Evolutionary conservation across 1,284 basidiomycete species (phyloP).

Genomic region (Golubevia sp.): DNA sequence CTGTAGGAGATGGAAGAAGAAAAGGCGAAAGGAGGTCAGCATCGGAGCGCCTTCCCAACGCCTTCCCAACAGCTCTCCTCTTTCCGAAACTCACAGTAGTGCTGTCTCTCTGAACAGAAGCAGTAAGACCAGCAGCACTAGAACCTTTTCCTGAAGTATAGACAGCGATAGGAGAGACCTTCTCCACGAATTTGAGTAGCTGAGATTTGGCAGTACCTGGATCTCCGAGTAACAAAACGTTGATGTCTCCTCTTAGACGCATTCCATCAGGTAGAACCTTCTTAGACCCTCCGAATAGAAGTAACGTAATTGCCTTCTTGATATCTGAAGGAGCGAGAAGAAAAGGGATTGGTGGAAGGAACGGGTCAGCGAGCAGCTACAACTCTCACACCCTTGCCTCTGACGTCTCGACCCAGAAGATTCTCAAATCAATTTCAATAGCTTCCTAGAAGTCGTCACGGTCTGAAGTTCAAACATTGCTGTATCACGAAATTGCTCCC

Average conservation of each 20-base stretch:
- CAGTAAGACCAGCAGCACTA: conserved; percentile 95
- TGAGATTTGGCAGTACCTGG: conserved; percentile 98
- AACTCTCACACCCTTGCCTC: too few species aligned
- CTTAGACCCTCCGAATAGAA: conserved; percentile 97
- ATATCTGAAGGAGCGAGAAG: conserved; percentile 72
- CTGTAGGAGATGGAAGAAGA: conserved; percentile 63
- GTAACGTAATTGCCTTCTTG: conserved; percentile 93
- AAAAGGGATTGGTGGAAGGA: not conserved
- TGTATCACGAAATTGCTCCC: too few species aligned
- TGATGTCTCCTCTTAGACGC: conserved; percentile 96
- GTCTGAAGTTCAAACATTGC: too few species aligned
- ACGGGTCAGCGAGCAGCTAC: too few species aligned
- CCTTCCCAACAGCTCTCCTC: not conserved
- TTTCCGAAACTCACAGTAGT: conserved; percentile 72
- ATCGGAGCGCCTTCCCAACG: not conserved
- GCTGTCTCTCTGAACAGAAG: conserved; percentile 92
- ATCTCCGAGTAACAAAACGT: conserved; percentile 92
- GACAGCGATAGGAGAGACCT: conserved; percentile 95
- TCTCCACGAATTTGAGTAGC: conserved; percentile 96
- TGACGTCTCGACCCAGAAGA: too few species aligned
- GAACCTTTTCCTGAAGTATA: conserved; percentile 98
- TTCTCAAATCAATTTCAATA: too few species aligned
- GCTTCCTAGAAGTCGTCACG: too few species aligned
- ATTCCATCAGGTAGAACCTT: conserved; percentile 97
- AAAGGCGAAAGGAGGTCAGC: not conserved